Evolutionary conservation across 2,329 filamentous ascomycete species (phyloP).

Genomic region (Magnaporthiopsis poae): DNA sequence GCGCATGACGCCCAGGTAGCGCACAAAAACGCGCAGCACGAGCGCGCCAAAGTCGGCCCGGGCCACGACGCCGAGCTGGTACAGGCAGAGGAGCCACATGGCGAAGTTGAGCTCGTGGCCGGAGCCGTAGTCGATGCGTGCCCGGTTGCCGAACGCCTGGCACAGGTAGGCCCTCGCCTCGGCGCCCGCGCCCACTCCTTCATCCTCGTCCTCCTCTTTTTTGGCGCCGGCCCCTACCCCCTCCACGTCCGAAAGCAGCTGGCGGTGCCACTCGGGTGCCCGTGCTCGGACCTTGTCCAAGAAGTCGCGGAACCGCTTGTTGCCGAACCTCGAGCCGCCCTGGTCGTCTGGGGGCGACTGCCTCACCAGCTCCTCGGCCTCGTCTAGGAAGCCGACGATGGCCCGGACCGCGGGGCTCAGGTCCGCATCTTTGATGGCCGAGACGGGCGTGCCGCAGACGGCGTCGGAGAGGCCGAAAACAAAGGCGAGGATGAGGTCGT

Average conservation of each 20-base stretch:
- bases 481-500: constrained; percentile 69
- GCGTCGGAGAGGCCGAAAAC: constrained; percentile 78
- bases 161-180: constrained; percentile 74
- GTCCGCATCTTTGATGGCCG: constrained; percentile 45
- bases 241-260: constrained; percentile 38
- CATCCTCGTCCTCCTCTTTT: constrained; percentile 4
- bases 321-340: constrained; percentile 83
- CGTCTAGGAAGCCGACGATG: constrained; percentile 60
- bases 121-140: constrained; percentile 89
- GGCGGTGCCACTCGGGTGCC: constrained; percentile 50
- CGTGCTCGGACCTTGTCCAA: constrained; percentile 57
- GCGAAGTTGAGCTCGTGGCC: constrained; percentile 96
- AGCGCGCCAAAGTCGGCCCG: constrained; percentile 60
- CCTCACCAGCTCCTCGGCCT: constrained; percentile 56
- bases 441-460: constrained; percentile 60
- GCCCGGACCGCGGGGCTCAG: constrained; percentile 51
- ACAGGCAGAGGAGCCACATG: constrained; percentile 90
- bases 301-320: constrained; percentile 78
- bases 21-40: constrained; percentile 67
- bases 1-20: constrained; percentile 81
- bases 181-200: constrained; percentile 37
- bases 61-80: constrained; percentile 61
- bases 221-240: constrained; percentile 11
- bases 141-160: constrained; percentile 75
- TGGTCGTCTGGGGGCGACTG: constrained; percentile 74